Evolutionary conservation across 176 grass and related monocot genomes (phyloP), one percentile per base, ranked within the genome.

Genomic region (Rhynchospora tenuis): DNA sequence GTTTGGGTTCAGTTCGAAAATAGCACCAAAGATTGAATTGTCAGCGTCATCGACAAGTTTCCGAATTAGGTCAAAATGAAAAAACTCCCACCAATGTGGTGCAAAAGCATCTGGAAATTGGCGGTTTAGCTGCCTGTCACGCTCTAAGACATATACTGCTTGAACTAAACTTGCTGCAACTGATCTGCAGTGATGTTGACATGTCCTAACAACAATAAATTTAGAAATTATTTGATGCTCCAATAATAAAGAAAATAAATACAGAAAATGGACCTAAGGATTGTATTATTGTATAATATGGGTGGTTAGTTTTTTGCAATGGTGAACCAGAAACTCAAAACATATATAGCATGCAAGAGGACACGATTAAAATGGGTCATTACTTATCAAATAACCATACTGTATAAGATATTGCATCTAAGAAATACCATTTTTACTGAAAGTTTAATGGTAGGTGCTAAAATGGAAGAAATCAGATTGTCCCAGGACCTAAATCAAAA

Each of bases 121-220:
- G 29, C 55, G 86, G 74, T 86, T 90, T 63, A 89, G 86, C 91
- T 98, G 96, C 4, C 93, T 85, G 61, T 95, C 96, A 52, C 88
- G 83, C 86, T 98, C 96, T 80, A 90, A 86, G 23, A 98, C 78
- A 82, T 98, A 98, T 66, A 89, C 91, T 86, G 85, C 93, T 81
- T 98, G 96, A 91, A 95, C 96, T 83, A 98, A 84, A 86, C 89
- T 84, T 76, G 96, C 89, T 64, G 93, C 89, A 76, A 95, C 89
- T 81, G 91, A 95, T 90, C 91, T 93, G 57, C 89, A 77, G 78
- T 92, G 89, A 62, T 91, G 85, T 52, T 84, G 42, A 19, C 88
- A 91, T 24, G 85, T 78, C 96, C 96, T 98, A 55, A 0, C 29
- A 81, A 85, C 62, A n/a, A 3, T 88, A 63, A 83, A 1, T 78